These are phyloP conservation scores for Aquanectria penicillioides DNA, from an alignment of 2,329 filamentous ascomycete genomes.

Conservation along the genomic window DNA sequence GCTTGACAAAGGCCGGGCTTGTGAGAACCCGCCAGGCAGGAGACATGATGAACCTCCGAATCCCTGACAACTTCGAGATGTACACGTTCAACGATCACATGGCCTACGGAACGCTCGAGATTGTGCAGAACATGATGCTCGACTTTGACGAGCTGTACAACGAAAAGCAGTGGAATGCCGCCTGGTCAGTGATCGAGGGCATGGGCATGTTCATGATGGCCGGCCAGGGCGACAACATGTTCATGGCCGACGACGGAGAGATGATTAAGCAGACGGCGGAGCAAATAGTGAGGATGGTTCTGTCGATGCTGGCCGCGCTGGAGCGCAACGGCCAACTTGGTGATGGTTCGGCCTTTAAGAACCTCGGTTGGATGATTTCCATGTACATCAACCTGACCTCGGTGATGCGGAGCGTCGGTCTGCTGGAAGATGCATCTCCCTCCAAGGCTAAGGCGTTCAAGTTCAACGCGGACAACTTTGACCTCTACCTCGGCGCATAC, in stretches of 20 bases:
- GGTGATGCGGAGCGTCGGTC: neutral
- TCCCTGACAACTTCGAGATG: neutral
- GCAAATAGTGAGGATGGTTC: neutral
- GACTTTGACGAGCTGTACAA: neutral
- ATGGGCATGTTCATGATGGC: neutral
- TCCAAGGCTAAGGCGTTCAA: neutral
- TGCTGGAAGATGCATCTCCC: neutral
- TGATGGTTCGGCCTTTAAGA: neutral
- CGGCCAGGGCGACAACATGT: neutral
- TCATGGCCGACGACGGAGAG: neutral
- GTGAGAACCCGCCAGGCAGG: neutral
- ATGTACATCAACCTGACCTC: neutral
- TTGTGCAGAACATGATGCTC: neutral
- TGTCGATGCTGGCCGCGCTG: neutral
- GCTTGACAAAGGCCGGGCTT: neutral
- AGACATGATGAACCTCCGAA: neutral
- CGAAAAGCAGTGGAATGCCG: neutral
- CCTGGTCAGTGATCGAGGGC: neutral
- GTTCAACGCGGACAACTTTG: neutral
- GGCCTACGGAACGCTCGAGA: neutral
- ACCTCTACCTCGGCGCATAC: neutral
- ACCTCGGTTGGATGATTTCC: neutral
- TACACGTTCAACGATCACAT: slow-evolving; percentile 1
- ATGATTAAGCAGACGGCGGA: neutral
- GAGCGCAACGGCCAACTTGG: neutral